Base-by-base conservation (phyloP, 176 grass and related monocot genomes). In the Saccharum officinarum region DNA sequence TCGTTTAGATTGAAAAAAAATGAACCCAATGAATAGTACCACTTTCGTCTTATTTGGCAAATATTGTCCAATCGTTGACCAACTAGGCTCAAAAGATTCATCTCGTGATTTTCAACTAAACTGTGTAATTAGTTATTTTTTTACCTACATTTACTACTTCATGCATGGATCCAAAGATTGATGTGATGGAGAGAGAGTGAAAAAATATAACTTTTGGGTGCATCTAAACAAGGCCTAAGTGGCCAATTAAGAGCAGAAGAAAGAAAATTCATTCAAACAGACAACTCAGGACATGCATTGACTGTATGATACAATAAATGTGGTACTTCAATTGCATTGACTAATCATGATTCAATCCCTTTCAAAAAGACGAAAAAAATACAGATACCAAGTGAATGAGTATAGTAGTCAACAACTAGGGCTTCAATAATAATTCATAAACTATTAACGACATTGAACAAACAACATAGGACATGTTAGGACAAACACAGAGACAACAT, bases 271-370 rank as follows among this genome's bases (percentile, higher is more conserved):
- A 63, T n/a, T 82, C 41, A n/a, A 59, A 82, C 23, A 90, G 55
- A 17, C 39, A 87, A 69, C 49, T 74, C 28, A 31, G 60, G 37
- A 75, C 46, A 45, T 20, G 41, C 62, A 84, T 84, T 70, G 63
- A 80, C 37, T 80, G 75, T 54, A 47, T 45, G 50, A 10, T 7
- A 64, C 36, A 68, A 84, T 37, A 49, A 75, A 42, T 44, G 33
- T 15, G 23, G 28, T 34, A 13, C 23, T 16, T 86, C 3, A 31
- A 42, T 69, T 54, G 8, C 23, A 62, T 74, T 63, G 52, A 73
- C 9, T 84, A 50, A n/a, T 0, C 69, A 75, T 13, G 26, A 73
- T 73, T 69, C 41, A 34, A 54, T 64, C 44, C 0, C 20, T 49
- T 54, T 75, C 8, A 22, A 75, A 61, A 10, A 65, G 66, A 68